phyloP scores from a whole-genome alignment of 495 filamentous ascomycete species.

The Bryoglossum gracile region DNA sequence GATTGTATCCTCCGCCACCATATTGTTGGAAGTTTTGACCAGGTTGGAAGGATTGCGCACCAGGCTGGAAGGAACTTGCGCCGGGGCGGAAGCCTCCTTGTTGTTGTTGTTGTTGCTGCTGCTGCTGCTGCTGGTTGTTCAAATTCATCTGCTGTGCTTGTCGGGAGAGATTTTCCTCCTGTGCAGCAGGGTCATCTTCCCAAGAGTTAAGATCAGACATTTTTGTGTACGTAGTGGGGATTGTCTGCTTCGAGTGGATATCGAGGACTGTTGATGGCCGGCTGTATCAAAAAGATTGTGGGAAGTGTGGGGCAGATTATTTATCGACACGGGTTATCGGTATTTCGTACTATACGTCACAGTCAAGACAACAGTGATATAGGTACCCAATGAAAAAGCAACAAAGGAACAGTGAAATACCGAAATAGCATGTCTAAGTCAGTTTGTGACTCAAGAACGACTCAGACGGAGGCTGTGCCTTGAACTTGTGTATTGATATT shows the following conservation, averaged over 20 bases:
- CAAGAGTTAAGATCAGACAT: slow-evolving; percentile 91
- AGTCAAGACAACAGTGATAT: no score
- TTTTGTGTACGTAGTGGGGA: not conserved
- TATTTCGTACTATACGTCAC: not conserved
- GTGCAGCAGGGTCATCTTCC: slow-evolving; percentile 88
- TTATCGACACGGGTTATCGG: not conserved
- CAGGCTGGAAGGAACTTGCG: slow-evolving; percentile 73
- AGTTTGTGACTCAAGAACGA: no score
- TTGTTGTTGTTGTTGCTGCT: no score
- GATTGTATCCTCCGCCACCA: slow-evolving; percentile 29
- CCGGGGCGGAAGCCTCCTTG: slow-evolving; percentile 61
- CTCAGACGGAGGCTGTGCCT: no score
- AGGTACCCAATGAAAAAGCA: no score
- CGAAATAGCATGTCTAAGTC: no score
- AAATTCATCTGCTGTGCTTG: slow-evolving; percentile 75
- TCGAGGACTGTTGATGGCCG: not conserved
- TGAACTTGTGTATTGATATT: no score
- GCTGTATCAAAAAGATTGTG: slow-evolving; percentile 13
- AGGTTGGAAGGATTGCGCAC: slow-evolving; percentile 69
- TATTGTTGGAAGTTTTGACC: slow-evolving; percentile 62
- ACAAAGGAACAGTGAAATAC: no score
- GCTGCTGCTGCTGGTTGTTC: slow-evolving; percentile 42
- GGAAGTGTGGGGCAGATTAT: slow-evolving; percentile 9
- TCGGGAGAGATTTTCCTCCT: slow-evolving; percentile 77
- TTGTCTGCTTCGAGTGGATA: not conserved